Conservation (phyloP, 2,329 filamentous ascomycete genomes). For the Colletotrichum sp. region DNA sequence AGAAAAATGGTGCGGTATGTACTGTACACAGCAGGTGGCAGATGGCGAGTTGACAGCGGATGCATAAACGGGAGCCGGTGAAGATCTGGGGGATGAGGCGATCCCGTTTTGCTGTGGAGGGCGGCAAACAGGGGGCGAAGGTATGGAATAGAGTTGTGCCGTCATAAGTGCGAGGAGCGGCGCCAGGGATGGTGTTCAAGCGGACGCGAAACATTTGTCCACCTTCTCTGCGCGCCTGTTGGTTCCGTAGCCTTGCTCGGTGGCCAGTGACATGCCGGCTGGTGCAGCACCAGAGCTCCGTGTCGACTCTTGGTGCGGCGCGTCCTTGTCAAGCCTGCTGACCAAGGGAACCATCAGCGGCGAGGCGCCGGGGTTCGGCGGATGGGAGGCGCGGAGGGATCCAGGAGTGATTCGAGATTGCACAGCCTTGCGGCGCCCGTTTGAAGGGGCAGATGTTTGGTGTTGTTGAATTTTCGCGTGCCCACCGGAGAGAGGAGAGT, state of each 20-base stretch:
- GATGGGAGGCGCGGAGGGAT: not conserved
- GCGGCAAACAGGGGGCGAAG: not conserved
- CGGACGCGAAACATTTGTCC: conserved; percentile 2
- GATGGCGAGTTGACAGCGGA: not conserved
- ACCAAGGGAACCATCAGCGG: not conserved
- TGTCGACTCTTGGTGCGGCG: conserved; percentile 13
- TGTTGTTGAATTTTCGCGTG: not conserved
- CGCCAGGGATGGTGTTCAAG: not conserved
- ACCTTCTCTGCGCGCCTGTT: not conserved
- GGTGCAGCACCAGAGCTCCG: not conserved
- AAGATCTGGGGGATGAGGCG: conserved; percentile 19
- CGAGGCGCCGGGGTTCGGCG: not conserved
- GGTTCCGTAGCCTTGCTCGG: conserved; percentile 2
- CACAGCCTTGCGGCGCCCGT: conserved; percentile 16
- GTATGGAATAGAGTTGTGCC: not conserved
- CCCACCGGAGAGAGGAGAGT: not conserved
- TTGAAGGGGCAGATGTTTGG: conserved; percentile 12
- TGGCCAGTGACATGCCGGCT: not conserved
- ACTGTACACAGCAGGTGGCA: not conserved
- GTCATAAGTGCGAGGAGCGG: not conserved
- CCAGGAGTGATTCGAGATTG: not conserved
- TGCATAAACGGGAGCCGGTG: conserved; percentile 3
- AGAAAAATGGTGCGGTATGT: not conserved
- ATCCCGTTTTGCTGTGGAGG: conserved; percentile 10
- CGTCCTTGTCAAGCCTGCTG: not conserved